These are phyloP conservation scores for Nemania abortiva DNA, from an alignment of 2,329 filamentous ascomycete genomes.

Conservation along the genomic window DNA sequence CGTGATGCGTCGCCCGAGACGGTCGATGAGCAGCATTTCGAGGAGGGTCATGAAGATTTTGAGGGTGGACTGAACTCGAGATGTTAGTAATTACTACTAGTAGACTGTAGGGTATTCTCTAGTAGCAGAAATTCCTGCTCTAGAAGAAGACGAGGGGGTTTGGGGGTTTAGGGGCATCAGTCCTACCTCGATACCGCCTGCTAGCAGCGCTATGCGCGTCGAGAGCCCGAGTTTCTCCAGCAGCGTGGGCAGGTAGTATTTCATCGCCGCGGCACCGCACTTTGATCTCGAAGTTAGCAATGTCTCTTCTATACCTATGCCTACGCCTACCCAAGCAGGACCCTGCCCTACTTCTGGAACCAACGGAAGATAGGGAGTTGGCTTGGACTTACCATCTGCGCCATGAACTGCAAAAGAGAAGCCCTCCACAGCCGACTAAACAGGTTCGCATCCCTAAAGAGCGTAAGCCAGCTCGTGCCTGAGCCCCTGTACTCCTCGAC, in stretches of 20 bases:
- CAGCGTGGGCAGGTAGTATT: conserved; percentile 69
- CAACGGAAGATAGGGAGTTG: neutral
- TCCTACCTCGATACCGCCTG: conserved; percentile 62
- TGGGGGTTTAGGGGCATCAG: neutral
- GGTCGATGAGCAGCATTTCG: conserved; percentile 69
- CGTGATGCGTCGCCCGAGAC: conserved; percentile 62
- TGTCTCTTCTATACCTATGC: neutral
- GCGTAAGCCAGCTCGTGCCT: conserved; percentile 57
- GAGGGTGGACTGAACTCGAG: conserved; percentile 57
- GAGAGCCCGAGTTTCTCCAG: conserved; percentile 64
- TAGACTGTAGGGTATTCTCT: too few relatives aligned
- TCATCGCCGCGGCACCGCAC: conserved; percentile 70
- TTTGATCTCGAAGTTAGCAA: conserved; percentile 14
- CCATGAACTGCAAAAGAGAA: conserved; percentile 69
- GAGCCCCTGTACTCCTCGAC: conserved; percentile 55
- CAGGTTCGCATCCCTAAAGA: conserved; percentile 62
- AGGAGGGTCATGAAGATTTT: conserved; percentile 68
- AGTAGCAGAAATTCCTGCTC: neutral
- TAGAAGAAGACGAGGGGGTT: neutral
- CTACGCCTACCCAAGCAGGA: neutral
- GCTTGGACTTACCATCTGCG: conserved; percentile 57
- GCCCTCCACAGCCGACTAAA: conserved; percentile 68
- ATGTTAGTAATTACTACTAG: neutral
- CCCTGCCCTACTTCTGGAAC: too few relatives aligned
- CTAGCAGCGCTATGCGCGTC: conserved; percentile 62